Conservation (phyloP, 768 basidiomycete species). For the Boletus eberwhitei region DNA sequence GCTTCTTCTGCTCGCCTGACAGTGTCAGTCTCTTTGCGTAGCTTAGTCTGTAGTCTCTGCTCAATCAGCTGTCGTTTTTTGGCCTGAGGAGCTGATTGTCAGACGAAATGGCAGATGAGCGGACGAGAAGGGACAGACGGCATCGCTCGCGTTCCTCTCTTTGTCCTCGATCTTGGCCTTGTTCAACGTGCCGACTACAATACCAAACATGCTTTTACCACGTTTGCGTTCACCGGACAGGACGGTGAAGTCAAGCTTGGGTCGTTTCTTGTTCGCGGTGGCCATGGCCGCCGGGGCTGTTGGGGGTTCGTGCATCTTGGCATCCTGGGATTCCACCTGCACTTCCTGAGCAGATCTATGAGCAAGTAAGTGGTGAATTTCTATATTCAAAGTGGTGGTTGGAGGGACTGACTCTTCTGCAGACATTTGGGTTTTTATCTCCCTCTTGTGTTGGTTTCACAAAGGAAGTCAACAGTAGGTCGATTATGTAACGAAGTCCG, state of each 20-base stretch:
- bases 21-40: constrained; percentile 81
- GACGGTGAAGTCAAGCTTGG: constrained; percentile 64
- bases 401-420: constrained; percentile 46
- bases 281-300: constrained; percentile 47
- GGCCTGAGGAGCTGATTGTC: constrained; percentile 45
- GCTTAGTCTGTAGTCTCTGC: constrained; percentile 80
- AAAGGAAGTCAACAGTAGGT: neutral
- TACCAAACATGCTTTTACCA: constrained; percentile 85
- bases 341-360: constrained; percentile 33
- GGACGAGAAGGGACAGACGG: constrained; percentile 43
- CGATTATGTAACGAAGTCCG: constrained; percentile 21
- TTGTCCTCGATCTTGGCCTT: constrained; percentile 87
- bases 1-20: constrained; percentile 83
- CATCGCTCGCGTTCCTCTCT: constrained; percentile 80
- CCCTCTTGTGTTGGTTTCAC: neutral
- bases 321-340: constrained; percentile 29
- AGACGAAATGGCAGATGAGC: constrained; percentile 1
- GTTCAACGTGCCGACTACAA: constrained; percentile 78
- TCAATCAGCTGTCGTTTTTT: constrained; percentile 83
- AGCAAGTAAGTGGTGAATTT: neutral
- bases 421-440: constrained; percentile 41
- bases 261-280: constrained; percentile 56
- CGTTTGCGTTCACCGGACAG: constrained; percentile 66
- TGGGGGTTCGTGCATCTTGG: constrained; percentile 38
- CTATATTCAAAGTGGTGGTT: constrained; percentile 1